These are phyloP conservation scores for Helicocarpus griseus DNA, from an alignment of 2,329 filamentous ascomycete genomes.

Conservation along the genomic window DNA sequence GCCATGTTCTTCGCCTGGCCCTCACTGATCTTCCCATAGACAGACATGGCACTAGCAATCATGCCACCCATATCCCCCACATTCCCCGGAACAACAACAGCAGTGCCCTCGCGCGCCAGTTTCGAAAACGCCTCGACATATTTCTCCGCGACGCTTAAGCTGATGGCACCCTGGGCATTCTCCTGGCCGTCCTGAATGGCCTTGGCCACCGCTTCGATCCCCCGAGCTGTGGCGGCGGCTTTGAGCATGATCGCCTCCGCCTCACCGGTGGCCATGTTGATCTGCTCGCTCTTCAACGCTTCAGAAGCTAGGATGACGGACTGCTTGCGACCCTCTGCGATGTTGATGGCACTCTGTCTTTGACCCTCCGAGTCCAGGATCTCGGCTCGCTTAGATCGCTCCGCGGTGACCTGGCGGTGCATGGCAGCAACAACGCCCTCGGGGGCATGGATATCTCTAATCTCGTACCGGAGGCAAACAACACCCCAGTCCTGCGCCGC, in stretches of 20 bases:
- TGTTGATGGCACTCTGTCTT: conserved; percentile 95
- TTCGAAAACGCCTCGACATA: conserved; percentile 93
- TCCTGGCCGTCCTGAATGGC: conserved; percentile 64
- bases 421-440: conserved; percentile 90
- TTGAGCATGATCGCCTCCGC: conserved; percentile 85
- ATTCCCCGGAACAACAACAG: conserved; percentile 91
- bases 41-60: conserved; percentile 91
- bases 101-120: conserved; percentile 88
- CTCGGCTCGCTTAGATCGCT: conserved; percentile 93
- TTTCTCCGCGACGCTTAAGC: conserved; percentile 86
- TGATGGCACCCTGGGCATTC: conserved; percentile 73
- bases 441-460: conserved; percentile 94
- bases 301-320: conserved; percentile 93
- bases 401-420: conserved; percentile 95
- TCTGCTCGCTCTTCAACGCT: conserved; percentile 77
- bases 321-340: conserved; percentile 95
- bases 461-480: conserved; percentile 92
- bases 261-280: conserved; percentile 88
- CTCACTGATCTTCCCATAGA: conserved; percentile 87
- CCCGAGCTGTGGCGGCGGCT: conserved; percentile 73
- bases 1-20: conserved; percentile 60
- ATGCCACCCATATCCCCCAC: conserved; percentile 92
- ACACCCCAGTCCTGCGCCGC: conserved; percentile 96
- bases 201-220: conserved; percentile 76
- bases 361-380: conserved; percentile 97